A percentile compares a stretch with the other conserved stretches of the same genome.
Conservation (phyloP, 2,329 filamentous ascomycete species). For the Colletotrichum simmondsii region DNA sequence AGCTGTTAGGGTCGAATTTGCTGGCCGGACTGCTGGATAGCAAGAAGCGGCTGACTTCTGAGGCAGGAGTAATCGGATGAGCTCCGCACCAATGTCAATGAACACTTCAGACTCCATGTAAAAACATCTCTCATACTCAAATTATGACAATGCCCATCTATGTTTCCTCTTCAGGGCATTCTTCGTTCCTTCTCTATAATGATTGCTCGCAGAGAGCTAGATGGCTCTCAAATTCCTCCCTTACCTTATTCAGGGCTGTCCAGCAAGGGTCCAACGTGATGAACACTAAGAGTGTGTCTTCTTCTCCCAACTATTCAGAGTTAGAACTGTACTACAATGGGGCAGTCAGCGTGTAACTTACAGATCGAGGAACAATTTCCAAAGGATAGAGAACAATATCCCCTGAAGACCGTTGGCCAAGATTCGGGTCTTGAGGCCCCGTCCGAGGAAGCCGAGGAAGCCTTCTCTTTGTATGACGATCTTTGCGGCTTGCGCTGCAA, state of each 20-base stretch:
- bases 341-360: conserved; percentile 41
- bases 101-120: not conserved
- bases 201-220: not conserved
- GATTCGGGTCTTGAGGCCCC: conserved; percentile 58
- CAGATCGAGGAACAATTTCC: conserved; percentile 61
- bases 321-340: not conserved
- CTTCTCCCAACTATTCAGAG: conserved; percentile 26
- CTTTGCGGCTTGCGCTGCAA: conserved; percentile 53
- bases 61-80: too few species aligned
- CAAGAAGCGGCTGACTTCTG: too few species aligned
- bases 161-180: not conserved
- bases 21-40: too few species aligned
- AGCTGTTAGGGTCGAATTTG: too few species aligned
- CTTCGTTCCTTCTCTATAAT: not conserved
- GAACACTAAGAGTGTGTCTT: conserved; percentile 13
- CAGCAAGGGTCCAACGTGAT: not conserved
- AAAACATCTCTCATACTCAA: not conserved
- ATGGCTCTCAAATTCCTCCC: not conserved
- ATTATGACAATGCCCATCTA: not conserved
- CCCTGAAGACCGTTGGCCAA: conserved; percentile 60
- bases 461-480: conserved; percentile 54
- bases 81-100: not conserved
- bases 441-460: conserved; percentile 53
- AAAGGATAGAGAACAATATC: conserved; percentile 58
- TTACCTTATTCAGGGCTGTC: too few species aligned